Base-by-base conservation (phyloP, 495 filamentous ascomycete genomes). In the Eremomyces bilateralis region DNA sequence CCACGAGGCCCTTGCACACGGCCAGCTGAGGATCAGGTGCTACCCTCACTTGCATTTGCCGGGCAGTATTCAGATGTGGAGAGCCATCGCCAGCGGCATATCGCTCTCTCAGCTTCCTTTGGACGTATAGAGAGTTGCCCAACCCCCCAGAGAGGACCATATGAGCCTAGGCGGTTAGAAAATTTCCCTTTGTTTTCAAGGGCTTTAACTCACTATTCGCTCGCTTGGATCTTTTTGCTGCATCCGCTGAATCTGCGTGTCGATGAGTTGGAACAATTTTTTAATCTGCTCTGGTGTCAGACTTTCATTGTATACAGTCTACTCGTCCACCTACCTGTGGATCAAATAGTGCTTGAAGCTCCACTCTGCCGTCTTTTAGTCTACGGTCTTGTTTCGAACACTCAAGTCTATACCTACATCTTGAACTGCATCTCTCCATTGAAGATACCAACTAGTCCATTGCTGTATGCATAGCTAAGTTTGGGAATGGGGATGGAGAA, bases 81-180 rank as follows among this genome's bases (percentile, higher is more conserved):
- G n/a, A n/a, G n/a, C n/a, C n/a, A 17, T 13, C 13, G 10, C 45
- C 38, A 12, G 47, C 2, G 10, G 27, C 30, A 40, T 49, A 57
- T 29, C 42, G 46, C 11, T 24, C 28, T 10, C 30, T 15, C 6
- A 59, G 45, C 24, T 35, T 30, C 4, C 47, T 20, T 35, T 57
- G 51, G 4, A 77, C 59, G 40, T 77, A 76, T n/a, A 60, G 52
- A 0, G 69, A 74, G 43, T 69, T 73, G 10, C 71, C 70, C 3
- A 76, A 62, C 2, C 72, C 72, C 3, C 72, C 72, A 0, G 69
- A 74, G 4, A 77, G 53, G 3, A 77, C 58, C 20, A 75, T 52
- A 37, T 71, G 63, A 18, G 30, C n/a, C n/a, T n/a, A n/a, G 21
- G 45, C 51, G 61, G 66, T 32, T 1, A 33, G 25, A 41, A 32